Evolutionary conservation across 345 rosid genomes (phyloP).

Genomic region (Streptanthus diversifolius): DNA sequence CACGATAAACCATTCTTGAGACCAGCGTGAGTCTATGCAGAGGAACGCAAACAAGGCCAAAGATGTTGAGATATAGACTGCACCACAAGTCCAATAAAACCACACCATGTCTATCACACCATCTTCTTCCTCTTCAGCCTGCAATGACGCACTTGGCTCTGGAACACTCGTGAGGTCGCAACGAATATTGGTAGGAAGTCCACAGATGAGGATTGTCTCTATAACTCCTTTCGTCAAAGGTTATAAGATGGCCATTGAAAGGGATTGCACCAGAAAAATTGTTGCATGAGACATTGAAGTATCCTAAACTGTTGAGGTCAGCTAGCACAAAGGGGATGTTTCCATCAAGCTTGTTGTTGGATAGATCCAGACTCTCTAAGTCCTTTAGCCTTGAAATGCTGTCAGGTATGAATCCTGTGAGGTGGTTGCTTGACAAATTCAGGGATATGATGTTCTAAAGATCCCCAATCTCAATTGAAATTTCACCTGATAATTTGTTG

Average conservation of each 20-base stretch:
- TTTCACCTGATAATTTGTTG: not conserved
- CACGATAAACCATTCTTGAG: not conserved
- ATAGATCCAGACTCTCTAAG: not conserved
- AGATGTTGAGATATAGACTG: not conserved
- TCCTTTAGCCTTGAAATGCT: not conserved
- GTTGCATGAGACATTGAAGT: not conserved
- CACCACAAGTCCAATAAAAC: conserved; percentile 6
- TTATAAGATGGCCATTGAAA: not conserved
- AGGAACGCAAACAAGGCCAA: not conserved
- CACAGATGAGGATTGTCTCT: not conserved
- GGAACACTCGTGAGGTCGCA: not conserved
- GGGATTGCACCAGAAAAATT: not conserved
- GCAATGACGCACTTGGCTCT: not conserved
- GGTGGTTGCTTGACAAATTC: not conserved
- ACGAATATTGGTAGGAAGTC: not conserved
- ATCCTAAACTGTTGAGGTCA: not conserved
- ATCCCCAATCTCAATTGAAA: not conserved
- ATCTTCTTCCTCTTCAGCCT: not conserved
- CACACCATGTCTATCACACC: not conserved
- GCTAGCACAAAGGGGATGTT: not conserved
- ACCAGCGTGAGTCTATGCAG: conserved; percentile 4
- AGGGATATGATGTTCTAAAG: not conserved
- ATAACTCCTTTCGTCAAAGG: not conserved
- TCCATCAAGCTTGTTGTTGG: not conserved
- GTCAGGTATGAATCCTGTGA: not conserved